Base-by-base conservation (phyloP, 257 asterid species). In the Solanum pennellii region DNA sequence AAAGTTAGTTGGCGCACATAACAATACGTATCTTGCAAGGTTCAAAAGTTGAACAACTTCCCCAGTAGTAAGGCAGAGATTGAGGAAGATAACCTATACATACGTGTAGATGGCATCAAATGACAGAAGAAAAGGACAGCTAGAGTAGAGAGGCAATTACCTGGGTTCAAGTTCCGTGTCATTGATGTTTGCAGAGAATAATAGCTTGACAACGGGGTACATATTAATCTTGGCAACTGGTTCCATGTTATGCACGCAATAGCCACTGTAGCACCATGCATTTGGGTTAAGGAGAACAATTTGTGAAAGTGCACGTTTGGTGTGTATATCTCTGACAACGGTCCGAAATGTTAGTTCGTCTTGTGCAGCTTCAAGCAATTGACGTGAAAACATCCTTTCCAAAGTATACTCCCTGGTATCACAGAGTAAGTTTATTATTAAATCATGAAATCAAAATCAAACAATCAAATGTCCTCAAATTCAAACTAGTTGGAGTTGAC, bases 311-410 rank as follows among this genome's bases (percentile, higher is more conserved):
- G 94, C 94, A 52, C 91, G 73, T 89, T 93, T 93, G 27, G 95
- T 93, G 86, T 92, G 91, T 69, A 94, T 74, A 91, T 95, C 98
- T 89, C 94, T 91, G 86, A 97, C 96, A 83, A 94, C 91, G 59
- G 98, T 94, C 89, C 98, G 92, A 92, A 92, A 97, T 52, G 98
- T 93, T 89, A 95, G 86, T 89, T 97, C 98, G 69, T 95, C 98
- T 84, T 91, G 93, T 87, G 99, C 98, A 90, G 92, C 95, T 93
- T 94, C 96, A 69, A 94, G 91, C 91, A 97, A 90, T 85, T 94
- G 98, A 77, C 87, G 92, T 66, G 98, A 87, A 88, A 95, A 95
- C 94, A 95, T 93, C 90, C 94, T 91, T 89, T 94, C 98, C 79
- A 93, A 89, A 84, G 92, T 93, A 88, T 94, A 95, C 39, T 89